A percentile compares a stretch with the other conserved stretches of the same genome.
Conservation (phyloP, 257 asterid genomes). For the Ophiorrhiza pumila region DNA sequence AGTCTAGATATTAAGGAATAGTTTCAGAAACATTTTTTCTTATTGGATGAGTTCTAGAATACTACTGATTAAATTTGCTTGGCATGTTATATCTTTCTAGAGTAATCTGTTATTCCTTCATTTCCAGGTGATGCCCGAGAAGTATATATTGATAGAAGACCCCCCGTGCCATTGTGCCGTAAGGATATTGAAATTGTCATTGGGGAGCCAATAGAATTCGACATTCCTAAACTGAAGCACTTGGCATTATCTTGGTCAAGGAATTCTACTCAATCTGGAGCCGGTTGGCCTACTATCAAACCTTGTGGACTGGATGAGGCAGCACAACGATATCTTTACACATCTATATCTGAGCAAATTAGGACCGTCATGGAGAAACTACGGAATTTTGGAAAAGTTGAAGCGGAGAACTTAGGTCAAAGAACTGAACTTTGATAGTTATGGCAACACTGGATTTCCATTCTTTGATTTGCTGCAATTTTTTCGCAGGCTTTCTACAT, state of each 20-base stretch:
- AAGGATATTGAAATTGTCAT: conserved; percentile 54
- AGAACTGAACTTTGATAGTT: conserved; percentile 12
- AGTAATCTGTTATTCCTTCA: neutral
- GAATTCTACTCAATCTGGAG: conserved; percentile 32
- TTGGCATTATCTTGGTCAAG: conserved; percentile 52
- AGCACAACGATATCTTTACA: conserved; percentile 76
- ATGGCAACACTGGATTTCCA: conserved; percentile 1
- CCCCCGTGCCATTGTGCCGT: conserved; percentile 73
- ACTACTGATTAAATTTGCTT: neutral
- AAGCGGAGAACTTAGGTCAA: conserved; percentile 7
- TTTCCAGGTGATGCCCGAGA: conserved; percentile 93
- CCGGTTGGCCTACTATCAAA: conserved; percentile 57
- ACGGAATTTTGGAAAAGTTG: conserved; percentile 33
- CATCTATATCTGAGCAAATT: conserved; percentile 64
- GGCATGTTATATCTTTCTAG: neutral
- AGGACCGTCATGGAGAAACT: conserved; percentile 62
- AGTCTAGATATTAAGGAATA: neutral
- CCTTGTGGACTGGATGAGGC: conserved; percentile 69
- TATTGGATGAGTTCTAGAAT: neutral
- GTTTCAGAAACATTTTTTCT: neutral
- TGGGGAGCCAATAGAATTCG: conserved; percentile 81
- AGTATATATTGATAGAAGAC: conserved; percentile 64
- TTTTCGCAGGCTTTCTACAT: neutral
- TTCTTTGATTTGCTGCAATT: neutral
- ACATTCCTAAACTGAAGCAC: conserved; percentile 69